A percentile compares a stretch with the other conserved stretches of the same genome.
Conservation (phyloP, 441 rosid species). For the Populus hybrid region DNA sequence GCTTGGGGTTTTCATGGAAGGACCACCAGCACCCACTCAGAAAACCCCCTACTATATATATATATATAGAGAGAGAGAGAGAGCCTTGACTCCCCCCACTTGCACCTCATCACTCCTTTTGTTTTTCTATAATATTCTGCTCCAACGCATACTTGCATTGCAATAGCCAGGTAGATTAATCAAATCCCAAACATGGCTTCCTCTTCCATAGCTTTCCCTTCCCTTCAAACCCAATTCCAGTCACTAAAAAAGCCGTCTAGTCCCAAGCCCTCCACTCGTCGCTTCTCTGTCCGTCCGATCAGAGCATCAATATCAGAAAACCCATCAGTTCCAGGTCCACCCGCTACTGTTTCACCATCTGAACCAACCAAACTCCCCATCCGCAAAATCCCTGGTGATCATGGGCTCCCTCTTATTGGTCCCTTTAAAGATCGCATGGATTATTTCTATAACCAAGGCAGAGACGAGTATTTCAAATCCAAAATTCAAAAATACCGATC, state of each 20-base stretch:
- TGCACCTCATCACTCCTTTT: neutral
- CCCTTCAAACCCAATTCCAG: neutral
- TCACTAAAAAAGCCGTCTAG: neutral
- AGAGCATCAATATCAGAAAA: neutral
- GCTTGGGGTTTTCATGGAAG: neutral
- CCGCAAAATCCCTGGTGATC: constrained; percentile 60
- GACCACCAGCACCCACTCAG: neutral
- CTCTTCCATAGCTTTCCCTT: neutral
- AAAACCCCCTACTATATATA: too few species aligned
- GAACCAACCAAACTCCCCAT: constrained; percentile 42
- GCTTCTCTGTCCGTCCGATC: neutral
- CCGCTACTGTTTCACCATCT: neutral
- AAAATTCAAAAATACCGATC: constrained; percentile 56
- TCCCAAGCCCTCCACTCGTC: neutral
- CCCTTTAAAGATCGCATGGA: constrained; percentile 67
- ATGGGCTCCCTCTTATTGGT: constrained; percentile 66
- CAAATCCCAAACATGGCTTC: neutral
- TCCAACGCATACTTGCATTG: neutral
- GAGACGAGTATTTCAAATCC: constrained; percentile 70
- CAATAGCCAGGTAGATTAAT: neutral
- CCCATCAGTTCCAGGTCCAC: neutral
- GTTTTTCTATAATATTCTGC: neutral
- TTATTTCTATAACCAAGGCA: constrained; percentile 67
- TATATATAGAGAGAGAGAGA: too few species aligned
- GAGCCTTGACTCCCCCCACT: neutral